Evolutionary conservation across 768 basidiomycete genomes (phyloP).

Genomic region (Suillus cothurnatus): DNA sequence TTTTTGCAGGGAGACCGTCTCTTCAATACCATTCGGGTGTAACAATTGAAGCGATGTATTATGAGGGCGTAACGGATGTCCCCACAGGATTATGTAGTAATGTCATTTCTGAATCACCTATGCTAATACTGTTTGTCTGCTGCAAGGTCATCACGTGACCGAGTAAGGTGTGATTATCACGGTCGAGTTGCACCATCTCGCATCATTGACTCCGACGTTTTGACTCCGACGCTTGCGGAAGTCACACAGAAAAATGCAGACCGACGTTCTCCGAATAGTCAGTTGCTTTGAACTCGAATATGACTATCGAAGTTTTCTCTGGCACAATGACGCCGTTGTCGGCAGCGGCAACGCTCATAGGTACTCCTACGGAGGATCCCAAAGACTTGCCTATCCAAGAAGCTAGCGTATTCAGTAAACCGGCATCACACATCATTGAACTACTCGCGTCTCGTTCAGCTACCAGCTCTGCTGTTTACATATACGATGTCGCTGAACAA

Average conservation of each 20-base stretch:
- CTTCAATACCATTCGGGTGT: constrained; percentile 68
- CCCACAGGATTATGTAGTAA: constrained; percentile 2
- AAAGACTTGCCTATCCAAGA: constrained; percentile 20
- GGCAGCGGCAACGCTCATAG: constrained; percentile 37
- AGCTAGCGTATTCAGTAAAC: constrained; percentile 18
- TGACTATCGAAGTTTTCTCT: constrained; percentile 28
- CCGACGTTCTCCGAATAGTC: neutral
- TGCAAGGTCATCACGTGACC: constrained; percentile 29
- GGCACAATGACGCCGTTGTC: constrained; percentile 32
- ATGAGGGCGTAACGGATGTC: neutral
- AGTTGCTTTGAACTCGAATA: constrained; percentile 6
- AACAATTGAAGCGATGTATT: constrained; percentile 9
- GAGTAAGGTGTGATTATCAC: constrained; percentile 26
- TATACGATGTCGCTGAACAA: constrained; percentile 85
- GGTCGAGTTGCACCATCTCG: constrained; percentile 31
- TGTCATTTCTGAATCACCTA: neutral
- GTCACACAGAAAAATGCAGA: constrained; percentile 6
- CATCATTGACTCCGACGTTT: constrained; percentile 12
- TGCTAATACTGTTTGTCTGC: neutral
- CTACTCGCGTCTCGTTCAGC: constrained; percentile 58
- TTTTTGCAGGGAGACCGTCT: constrained; percentile 74
- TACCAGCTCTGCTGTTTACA: constrained; percentile 68
- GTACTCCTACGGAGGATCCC: constrained; percentile 31
- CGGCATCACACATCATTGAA: constrained; percentile 70
- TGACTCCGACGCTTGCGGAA: neutral